A percentile compares a stretch with the other conserved stretches of the same genome.
Evolutionary conservation across 2,329 filamentous ascomycete genomes (phyloP).

Genomic region (Hirsutella rhossiliensis): DNA sequence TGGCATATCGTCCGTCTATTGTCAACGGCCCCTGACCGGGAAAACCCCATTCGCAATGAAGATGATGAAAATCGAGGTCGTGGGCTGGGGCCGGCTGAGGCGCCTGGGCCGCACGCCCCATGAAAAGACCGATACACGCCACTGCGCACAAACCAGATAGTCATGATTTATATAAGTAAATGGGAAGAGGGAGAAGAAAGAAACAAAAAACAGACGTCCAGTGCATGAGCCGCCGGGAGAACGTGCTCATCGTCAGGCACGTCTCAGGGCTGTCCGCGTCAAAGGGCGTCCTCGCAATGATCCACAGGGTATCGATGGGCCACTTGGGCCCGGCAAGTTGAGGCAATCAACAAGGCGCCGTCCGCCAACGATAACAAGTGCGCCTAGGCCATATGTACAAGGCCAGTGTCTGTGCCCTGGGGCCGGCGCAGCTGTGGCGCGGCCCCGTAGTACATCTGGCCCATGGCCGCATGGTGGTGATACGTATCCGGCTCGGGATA

Average conservation of each 20-base stretch:
- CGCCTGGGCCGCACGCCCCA: too few relatives aligned
- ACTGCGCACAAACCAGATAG: too few relatives aligned
- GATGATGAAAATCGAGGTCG: too few relatives aligned
- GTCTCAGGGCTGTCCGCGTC: background rate
- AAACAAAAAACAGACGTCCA: too few relatives aligned
- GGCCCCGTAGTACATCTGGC: constrained; percentile 62
- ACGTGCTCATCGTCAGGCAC: too few relatives aligned
- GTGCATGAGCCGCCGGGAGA: too few relatives aligned
- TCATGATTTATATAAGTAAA: too few relatives aligned
- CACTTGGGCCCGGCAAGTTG: background rate
- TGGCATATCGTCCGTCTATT: background rate
- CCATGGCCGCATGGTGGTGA: constrained; percentile 43
- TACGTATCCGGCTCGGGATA: constrained; percentile 77
- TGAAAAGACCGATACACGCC: too few relatives aligned
- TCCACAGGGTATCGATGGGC: constrained; percentile 12
- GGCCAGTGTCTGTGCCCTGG: constrained; percentile 58
- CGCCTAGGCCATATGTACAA: constrained; percentile 28
- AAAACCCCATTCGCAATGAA: too few relatives aligned
- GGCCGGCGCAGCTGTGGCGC: constrained; percentile 54
- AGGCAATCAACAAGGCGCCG: background rate
- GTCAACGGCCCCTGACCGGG: background rate
- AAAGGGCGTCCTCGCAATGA: constrained; percentile 1
- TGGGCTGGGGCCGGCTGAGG: too few relatives aligned
- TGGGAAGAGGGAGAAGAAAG: too few relatives aligned
- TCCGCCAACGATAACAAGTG: constrained; percentile 5